A percentile compares a stretch with the other conserved stretches of the same genome.
Conservation (phyloP, 1,284 basidiomycete genomes). For the Pseudozyma pruni region DNA sequence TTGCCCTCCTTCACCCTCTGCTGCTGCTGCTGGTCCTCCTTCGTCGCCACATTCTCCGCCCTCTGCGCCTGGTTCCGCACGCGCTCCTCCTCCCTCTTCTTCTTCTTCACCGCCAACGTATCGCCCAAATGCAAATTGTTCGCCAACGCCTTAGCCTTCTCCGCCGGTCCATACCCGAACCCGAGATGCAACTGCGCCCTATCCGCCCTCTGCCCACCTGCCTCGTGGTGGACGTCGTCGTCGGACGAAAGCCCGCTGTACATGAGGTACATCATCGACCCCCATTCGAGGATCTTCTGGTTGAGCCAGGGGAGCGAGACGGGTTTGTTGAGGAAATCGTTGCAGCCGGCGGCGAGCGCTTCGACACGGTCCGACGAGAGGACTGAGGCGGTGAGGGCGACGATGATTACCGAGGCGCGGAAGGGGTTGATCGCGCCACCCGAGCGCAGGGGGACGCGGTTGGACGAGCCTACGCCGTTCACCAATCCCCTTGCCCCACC, state of each 20-base stretch:
- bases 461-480: constrained; percentile 9
- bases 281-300: constrained; percentile 99
- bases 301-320: constrained; percentile 95
- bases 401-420: constrained; percentile 96
- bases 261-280: constrained; percentile 69
- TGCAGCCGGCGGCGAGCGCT: constrained; percentile 96
- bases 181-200: constrained; percentile 42
- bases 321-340: constrained; percentile 98
- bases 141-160: constrained; percentile 48
- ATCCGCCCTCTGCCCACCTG: background rate
- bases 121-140: constrained; percentile 49
- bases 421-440: constrained; percentile 71
- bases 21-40: constrained; percentile 1
- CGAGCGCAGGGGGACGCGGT: constrained; percentile 3
- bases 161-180: constrained; percentile 44
- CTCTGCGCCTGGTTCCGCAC: background rate
- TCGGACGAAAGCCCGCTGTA: constrained; percentile 51
- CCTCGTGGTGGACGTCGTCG: constrained; percentile 1
- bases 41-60: background rate
- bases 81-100: constrained; percentile 30
- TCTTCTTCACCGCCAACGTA: constrained; percentile 29
- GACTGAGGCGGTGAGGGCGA: constrained; percentile 94
- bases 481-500: constrained; percentile 11
- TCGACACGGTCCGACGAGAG: constrained; percentile 91
- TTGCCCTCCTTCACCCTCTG: background rate